Percentiles rank a stretch among this genome's conserved stretches.
Evolutionary conservation across 179 eudicot species (phyloP).

Genomic region (Gypsophila paniculata): DNA sequence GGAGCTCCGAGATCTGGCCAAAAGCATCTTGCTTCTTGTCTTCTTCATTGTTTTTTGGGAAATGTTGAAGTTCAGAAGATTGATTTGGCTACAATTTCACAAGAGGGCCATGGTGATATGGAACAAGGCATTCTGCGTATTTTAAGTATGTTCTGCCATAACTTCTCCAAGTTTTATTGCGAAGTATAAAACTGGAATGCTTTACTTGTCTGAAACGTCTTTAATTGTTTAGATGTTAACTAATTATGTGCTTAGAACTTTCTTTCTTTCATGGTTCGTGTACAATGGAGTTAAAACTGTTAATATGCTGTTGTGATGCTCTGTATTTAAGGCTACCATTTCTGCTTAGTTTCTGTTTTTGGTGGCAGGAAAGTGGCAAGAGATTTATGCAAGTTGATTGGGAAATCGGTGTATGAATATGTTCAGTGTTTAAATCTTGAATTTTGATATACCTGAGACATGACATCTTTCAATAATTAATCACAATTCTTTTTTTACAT

Average conservation of each 20-base stretch:
- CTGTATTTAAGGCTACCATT: background rate
- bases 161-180: conserved; percentile 16
- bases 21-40: conserved; percentile 86
- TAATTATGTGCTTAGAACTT: background rate
- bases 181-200: conserved; percentile 19
- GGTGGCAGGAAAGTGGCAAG: background rate
- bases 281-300: background rate
- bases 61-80: conserved; percentile 65
- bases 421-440: background rate
- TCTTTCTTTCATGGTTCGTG: conserved; percentile 4
- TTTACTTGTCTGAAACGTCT: background rate
- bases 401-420: background rate
- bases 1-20: conserved; percentile 88
- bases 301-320: background rate
- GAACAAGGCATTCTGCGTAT: conserved; percentile 69
- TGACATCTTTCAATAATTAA: background rate
- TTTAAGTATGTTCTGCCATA: conserved; percentile 58
- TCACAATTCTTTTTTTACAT: background rate
- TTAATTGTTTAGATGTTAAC: background rate
- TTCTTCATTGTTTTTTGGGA: conserved; percentile 82
- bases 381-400: background rate
- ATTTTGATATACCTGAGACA: background rate
- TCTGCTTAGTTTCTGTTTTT: background rate
- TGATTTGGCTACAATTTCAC: conserved; percentile 88
- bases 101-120: conserved; percentile 80